phyloP scores from a whole-genome alignment of 305 asterid genomes.

The Fraxinus ornus region DNA sequence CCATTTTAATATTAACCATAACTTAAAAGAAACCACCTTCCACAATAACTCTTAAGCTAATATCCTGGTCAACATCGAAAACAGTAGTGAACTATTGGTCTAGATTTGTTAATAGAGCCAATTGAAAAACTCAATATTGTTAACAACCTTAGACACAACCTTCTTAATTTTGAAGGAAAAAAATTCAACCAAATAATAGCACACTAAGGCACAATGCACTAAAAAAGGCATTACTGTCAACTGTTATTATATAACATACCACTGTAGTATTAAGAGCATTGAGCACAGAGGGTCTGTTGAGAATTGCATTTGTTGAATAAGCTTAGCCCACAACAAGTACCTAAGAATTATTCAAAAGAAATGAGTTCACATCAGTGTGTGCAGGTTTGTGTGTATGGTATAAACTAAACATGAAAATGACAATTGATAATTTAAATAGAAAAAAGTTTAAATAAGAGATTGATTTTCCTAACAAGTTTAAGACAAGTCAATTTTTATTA shows the following conservation, averaged over 20 bases:
- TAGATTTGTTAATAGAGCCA: neutral
- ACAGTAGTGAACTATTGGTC: neutral
- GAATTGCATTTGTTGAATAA: constrained; percentile 73
- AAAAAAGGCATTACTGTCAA: neutral
- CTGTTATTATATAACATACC: constrained; percentile 32
- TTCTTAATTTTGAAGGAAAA: neutral
- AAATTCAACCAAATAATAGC: neutral
- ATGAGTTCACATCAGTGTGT: neutral
- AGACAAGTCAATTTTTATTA: neutral
- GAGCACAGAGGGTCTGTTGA: constrained; percentile 69
- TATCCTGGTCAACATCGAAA: neutral
- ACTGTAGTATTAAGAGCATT: constrained; percentile 65
- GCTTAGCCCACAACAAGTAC: constrained; percentile 73
- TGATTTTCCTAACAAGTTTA: neutral
- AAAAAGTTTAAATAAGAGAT: neutral
- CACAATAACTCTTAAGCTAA: neutral
- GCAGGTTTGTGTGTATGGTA: neutral
- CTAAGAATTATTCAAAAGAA: constrained; percentile 34
- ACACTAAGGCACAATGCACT: neutral
- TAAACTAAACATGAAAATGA: neutral
- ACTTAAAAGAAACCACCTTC: neutral
- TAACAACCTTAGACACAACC: neutral
- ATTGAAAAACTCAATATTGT: neutral
- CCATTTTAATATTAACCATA: constrained; percentile 13
- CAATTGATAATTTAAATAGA: neutral